Base-by-base conservation (phyloP, 306 rosid species). In the Crotalaria pallida region DNA sequence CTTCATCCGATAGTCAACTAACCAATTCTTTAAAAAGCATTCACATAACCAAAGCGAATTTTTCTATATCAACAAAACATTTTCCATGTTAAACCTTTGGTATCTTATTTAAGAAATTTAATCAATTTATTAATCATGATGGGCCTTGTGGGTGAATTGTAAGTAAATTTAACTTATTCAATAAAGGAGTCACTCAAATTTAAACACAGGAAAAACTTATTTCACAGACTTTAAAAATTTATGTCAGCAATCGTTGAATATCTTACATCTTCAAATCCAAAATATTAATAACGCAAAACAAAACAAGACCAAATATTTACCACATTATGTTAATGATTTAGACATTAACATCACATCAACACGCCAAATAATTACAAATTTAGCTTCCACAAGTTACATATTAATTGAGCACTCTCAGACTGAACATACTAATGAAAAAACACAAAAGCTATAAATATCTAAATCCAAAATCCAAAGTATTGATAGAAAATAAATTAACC, bases 351-450 rank as follows among this genome's bases (percentile, higher is more conserved):
- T 29, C 27, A 43, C 24, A 62, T 18, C 3, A 63, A 62, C 49
- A 48, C 57, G 34, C 67, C n/a, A 58, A 18, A 71, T 60, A 19
- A 71, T 47, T 45, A 45, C 75, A 65, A 21, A 31, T 57, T 9
- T 45, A 68, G 40, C 65, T 53, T 51, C 65, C 72, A 78, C 13
- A 74, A 58, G 4, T 69, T 73, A 58, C 78, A n/a, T 65, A 69
- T 29, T 11, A 4, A 26, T 47, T 45, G 48, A 69, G 69, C 41
- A 50, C 51, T 45, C 44, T 67, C 67, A 26, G 43, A 69, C 60
- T 12, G 13, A 12, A 69, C 40, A 45, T 16, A 44, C 36, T 9
- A 27, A 26, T 31, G 2, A 27, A 16, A 53, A 24, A 11, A 31
- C 36, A 16, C 17, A 45, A 36, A 18, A n/a, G 19, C 15, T 34